These are phyloP conservation scores for Ustanciosporium gigantosporum DNA, from an alignment of 1,284 basidiomycete species.

Conservation along the genomic window DNA sequence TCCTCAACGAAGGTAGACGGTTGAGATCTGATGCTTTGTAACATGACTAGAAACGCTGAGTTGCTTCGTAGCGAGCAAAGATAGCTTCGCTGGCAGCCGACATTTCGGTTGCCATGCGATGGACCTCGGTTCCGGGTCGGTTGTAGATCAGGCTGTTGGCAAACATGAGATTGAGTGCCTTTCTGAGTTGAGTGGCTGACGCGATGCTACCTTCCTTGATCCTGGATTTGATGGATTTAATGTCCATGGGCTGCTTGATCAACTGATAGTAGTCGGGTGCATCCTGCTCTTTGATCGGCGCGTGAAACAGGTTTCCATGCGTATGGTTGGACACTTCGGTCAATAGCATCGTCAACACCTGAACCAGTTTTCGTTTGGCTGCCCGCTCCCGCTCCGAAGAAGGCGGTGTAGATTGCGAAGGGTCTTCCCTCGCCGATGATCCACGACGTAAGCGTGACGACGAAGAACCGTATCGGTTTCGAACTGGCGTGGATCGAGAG, in stretches of 20 bases:
- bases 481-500: neutral
- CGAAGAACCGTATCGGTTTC: conserved; percentile 1
- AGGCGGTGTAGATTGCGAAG: conserved; percentile 1
- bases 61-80: conserved; percentile 34
- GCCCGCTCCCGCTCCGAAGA: conserved; percentile 26
- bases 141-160: conserved; percentile 58
- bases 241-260: conserved; percentile 51
- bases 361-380: conserved; percentile 43
- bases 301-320: conserved; percentile 57
- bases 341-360: conserved; percentile 52
- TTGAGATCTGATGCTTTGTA: no score
- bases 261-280: conserved; percentile 56
- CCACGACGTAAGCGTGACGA: neutral
- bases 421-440: conserved; percentile 1
- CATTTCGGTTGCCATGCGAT: conserved; percentile 58
- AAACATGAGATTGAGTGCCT: conserved; percentile 51
- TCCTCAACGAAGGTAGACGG: no score
- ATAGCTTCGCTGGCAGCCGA: conserved; percentile 48
- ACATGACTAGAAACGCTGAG: conserved; percentile 34
- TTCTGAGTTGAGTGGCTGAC: conserved; percentile 35
- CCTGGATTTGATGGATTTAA: conserved; percentile 52
- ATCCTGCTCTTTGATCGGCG: conserved; percentile 56
- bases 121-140: conserved; percentile 53
- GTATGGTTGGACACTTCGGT: conserved; percentile 57
- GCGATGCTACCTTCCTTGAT: conserved; percentile 54